Evolutionary conservation across 345 rosid species (phyloP), one percentile per base, ranked within the genome.

Genomic region (Eucalyptus shirleyi): DNA sequence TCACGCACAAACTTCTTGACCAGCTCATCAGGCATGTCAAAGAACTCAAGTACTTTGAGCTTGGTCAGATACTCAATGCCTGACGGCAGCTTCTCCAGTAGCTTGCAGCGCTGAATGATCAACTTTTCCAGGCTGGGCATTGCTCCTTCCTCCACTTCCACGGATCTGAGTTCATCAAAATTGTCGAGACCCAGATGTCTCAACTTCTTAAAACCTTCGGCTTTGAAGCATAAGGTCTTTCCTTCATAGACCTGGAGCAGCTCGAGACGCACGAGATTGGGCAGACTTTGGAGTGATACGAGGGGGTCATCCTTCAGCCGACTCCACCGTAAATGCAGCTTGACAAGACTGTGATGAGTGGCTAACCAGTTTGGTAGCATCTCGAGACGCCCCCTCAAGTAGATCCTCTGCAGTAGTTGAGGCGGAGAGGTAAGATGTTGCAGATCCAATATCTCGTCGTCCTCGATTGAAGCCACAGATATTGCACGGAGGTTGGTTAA

Each of bases 231-330:
- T 67, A 93, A 56, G 17, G 89, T 62, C 21, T 89, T 86, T 44
- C 94, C 92, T 40, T 87, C 62, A 50, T 88, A 91, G 47, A 90
- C 92, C 59, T 91, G 89, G 13, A 89, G 91, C 49, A 93, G 60
- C 87, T 92, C 94, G 7, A 93, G 93, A 86, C 90, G 93, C 30
- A 91, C 89, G 18, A 93, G 92, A 53, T 92, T 93, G 32, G 93
- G 92, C 53, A 93, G 87, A 30, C 59, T 80, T 87, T 90, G 92
- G 67, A 93, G 91, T 87, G 88, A 60, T 55, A 65, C 28, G 3
- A 93, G 91, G 5, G 94, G 93, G 87, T 93, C 92, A 51, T 90
- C 88, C 86, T 89, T n/a, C 67, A 93, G 85, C 8, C 89, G 92
- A 50, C 92, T 90, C 92, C 92, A 87, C 86, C 89, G 89, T 19